Conservation (phyloP, 352 stramenopile genomes). For the Saprolegnia diclina region DNA sequence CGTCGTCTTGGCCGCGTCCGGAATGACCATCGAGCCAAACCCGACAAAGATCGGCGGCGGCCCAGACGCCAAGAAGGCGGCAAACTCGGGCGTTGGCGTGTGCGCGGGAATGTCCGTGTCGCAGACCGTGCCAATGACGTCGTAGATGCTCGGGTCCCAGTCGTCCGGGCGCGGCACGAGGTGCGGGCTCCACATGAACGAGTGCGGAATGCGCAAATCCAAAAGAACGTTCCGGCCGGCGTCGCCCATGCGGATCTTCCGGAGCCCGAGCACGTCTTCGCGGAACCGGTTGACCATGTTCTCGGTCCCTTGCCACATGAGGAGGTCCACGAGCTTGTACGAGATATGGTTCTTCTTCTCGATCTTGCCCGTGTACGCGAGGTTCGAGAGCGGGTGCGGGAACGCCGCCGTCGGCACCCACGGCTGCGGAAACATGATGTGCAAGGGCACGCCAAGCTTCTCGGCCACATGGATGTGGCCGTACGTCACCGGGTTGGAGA, state of each 20-base stretch:
- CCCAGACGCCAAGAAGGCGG: slow-evolving; percentile 56
- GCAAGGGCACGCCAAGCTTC: slow-evolving; percentile 84
- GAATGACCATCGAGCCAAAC: slow-evolving; percentile 91
- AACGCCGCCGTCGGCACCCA: slow-evolving; percentile 86
- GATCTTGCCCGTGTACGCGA: slow-evolving; percentile 63
- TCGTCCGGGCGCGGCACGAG: slow-evolving; percentile 86
- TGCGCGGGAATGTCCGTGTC: slow-evolving; percentile 31
- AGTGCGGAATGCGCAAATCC: slow-evolving; percentile 71
- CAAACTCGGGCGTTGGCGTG: slow-evolving; percentile 46
- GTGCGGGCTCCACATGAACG: slow-evolving; percentile 84
- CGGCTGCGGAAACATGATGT: slow-evolving; percentile 93
- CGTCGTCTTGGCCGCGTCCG: slow-evolving; percentile 56
- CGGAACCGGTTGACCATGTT: slow-evolving; percentile 83
- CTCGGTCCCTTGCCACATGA: slow-evolving; percentile 68
- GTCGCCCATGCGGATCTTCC: slow-evolving; percentile 59
- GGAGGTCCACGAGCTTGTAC: slow-evolving; percentile 82
- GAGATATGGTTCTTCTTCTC: slow-evolving; percentile 72
- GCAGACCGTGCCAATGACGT: slow-evolving; percentile 84
- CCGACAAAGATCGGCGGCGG: slow-evolving; percentile 88
- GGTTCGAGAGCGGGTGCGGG: slow-evolving; percentile 83
- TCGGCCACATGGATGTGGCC: slow-evolving; percentile 92
- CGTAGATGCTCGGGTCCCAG: slow-evolving; percentile 77
- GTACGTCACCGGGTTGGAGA: slow-evolving; percentile 91
- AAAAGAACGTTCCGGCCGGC: slow-evolving; percentile 49
- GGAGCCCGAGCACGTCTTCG: slow-evolving; percentile 43